A percentile compares a stretch with the other conserved stretches of the same genome.
Conservation (phyloP, 257 asterid genomes). For the Nicotiana otophora region DNA sequence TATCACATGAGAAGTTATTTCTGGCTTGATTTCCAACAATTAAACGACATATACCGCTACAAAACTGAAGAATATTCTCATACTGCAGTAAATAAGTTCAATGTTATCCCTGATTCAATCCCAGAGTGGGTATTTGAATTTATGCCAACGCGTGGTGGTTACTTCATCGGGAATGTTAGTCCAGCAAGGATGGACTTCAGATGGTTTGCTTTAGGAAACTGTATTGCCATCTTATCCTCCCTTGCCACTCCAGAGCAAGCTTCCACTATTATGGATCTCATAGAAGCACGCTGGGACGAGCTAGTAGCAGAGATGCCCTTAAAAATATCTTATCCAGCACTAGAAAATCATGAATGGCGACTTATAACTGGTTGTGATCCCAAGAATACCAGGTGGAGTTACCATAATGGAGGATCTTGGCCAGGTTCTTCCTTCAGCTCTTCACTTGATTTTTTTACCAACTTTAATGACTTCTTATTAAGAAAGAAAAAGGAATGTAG, state of each 20-base stretch:
- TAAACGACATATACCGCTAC: conserved; percentile 65
- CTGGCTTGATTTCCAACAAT: conserved; percentile 72
- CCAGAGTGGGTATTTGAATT: conserved; percentile 76
- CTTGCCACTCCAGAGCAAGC: conserved; percentile 72
- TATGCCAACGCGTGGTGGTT: conserved; percentile 71
- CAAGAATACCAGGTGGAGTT: conserved; percentile 76
- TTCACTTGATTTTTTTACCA: not conserved
- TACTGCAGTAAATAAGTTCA: conserved; percentile 73
- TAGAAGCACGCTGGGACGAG: conserved; percentile 78
- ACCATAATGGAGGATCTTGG: conserved; percentile 88
- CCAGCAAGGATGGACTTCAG: conserved; percentile 82
- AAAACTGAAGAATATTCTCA: conserved; percentile 79
- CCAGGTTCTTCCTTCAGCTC: conserved; percentile 45
- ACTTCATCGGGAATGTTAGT: conserved; percentile 68
- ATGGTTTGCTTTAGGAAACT: conserved; percentile 73
- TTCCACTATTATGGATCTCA: conserved; percentile 72
- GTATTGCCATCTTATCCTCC: conserved; percentile 60
- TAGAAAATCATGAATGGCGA: conserved; percentile 66
- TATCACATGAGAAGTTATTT: conserved; percentile 73
- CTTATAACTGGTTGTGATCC: conserved; percentile 73
- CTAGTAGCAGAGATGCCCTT: conserved; percentile 74
- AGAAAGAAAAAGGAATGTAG: not conserved
- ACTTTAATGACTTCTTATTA: not conserved
- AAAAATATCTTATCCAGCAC: conserved; percentile 60
- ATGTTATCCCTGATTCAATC: conserved; percentile 73